Evolutionary conservation across 306 rosid species (phyloP).

Genomic region (Fagus sylvatica): DNA sequence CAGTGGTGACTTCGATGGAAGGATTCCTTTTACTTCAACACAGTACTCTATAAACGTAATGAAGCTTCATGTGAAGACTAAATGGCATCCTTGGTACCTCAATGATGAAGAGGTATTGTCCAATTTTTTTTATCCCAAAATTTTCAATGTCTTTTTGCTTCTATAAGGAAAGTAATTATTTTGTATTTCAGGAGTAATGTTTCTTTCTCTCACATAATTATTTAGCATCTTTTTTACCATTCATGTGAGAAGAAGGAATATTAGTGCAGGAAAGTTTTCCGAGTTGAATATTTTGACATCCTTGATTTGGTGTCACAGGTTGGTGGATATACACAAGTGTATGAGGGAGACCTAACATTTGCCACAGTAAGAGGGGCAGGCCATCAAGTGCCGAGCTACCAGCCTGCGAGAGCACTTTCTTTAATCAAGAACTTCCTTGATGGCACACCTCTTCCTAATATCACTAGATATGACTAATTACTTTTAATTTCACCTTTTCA

Average conservation of each 20-base stretch:
- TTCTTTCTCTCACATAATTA: too few species aligned
- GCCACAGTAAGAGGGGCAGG: slow-evolving; percentile 84
- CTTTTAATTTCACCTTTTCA: background rate
- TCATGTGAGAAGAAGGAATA: too few species aligned
- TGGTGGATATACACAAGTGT: slow-evolving; percentile 69
- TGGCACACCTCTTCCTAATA: slow-evolving; percentile 58
- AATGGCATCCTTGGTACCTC: slow-evolving; percentile 74
- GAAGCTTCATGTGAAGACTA: slow-evolving; percentile 56
- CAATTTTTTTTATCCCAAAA: too few species aligned
- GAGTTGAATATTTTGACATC: too few species aligned
- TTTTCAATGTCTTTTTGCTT: too few species aligned
- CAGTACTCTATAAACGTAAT: slow-evolving; percentile 60
- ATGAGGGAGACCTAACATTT: slow-evolving; percentile 61
- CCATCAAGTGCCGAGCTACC: slow-evolving; percentile 84
- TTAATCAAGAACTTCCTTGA: slow-evolving; percentile 60
- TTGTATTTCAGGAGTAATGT: too few species aligned
- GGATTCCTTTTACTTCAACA: slow-evolving; percentile 90
- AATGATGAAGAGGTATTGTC: slow-evolving; percentile 51
- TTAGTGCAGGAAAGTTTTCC: too few species aligned
- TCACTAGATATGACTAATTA: slow-evolving; percentile 4
- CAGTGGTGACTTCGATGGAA: slow-evolving; percentile 87
- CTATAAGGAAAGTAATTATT: too few species aligned
- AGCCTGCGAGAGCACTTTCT: slow-evolving; percentile 72
- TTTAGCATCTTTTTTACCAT: too few species aligned
- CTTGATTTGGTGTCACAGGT: slow-evolving; percentile 36